phyloP scores from a whole-genome alignment of 2,329 filamentous ascomycete genomes.

The Penicillium sp. region DNA sequence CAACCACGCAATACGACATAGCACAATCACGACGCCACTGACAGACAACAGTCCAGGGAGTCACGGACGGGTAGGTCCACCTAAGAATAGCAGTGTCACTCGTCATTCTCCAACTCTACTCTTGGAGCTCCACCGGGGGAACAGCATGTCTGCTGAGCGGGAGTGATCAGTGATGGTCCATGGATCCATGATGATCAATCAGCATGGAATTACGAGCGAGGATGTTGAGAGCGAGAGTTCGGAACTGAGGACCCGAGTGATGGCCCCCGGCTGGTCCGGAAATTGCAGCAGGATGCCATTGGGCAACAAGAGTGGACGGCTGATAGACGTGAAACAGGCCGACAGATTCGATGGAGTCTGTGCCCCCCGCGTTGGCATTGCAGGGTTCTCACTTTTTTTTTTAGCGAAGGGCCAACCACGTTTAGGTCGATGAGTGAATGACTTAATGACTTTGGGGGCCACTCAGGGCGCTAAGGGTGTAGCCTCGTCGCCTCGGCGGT shows the following conservation, averaged over 20 bases:
- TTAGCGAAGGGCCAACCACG: slow-evolving; percentile 12
- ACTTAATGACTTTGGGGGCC: not conserved
- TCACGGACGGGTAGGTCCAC: too few relatives aligned
- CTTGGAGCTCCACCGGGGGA: not conserved
- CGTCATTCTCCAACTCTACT: not conserved
- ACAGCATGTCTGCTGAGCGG: not conserved
- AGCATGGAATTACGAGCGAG: not conserved
- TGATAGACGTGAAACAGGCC: slow-evolving; percentile 22
- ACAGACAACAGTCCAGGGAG: not conserved
- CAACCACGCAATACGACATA: not conserved
- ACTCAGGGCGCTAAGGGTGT: not conserved
- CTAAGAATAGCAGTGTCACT: not conserved
- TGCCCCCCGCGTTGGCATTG: slow-evolving; percentile 15
- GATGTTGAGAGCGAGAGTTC: too few relatives aligned
- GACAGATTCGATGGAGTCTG: slow-evolving; percentile 16
- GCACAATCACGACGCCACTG: too few relatives aligned
- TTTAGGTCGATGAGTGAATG: not conserved
- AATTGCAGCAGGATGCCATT: slow-evolving; percentile 16
- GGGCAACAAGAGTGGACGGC: slow-evolving; percentile 18
- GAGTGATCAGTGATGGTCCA: not conserved
- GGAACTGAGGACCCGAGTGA: slow-evolving; percentile 5
- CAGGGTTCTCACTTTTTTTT: slow-evolving; percentile 4
- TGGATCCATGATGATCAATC: not conserved
- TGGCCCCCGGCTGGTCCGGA: slow-evolving; percentile 21
- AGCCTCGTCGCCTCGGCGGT: not conserved